Conservation (phyloP, 805 yeast species). For the Ogataea henricii region DNA sequence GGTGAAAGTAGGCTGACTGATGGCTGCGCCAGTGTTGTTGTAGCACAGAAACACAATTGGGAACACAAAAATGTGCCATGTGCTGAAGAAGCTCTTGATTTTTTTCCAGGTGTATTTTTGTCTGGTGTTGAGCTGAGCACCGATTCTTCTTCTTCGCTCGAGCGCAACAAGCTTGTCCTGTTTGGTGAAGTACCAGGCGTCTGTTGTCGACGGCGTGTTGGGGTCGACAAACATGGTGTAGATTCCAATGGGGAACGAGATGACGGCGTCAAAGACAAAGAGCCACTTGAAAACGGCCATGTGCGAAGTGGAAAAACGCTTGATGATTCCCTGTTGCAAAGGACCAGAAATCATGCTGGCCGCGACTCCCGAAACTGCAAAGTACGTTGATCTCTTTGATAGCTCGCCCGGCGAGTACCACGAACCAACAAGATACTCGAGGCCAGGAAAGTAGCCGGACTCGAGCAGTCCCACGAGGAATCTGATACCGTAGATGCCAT, state of each 20-base stretch:
- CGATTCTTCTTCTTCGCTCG: slow-evolving; percentile 44
- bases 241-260: slow-evolving; percentile 39
- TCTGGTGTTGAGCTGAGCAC: slow-evolving; percentile 47
- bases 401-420: slow-evolving; percentile 39
- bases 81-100: slow-evolving; percentile 41
- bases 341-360: slow-evolving; percentile 43
- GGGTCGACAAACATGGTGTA: slow-evolving; percentile 48
- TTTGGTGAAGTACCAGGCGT: slow-evolving; percentile 42
- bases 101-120: slow-evolving; percentile 43
- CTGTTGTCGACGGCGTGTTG: slow-evolving; percentile 47
- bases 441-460: slow-evolving; percentile 52
- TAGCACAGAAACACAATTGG: slow-evolving; percentile 42
- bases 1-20: slow-evolving; percentile 43
- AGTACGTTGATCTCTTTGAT: slow-evolving; percentile 39
- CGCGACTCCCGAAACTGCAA: slow-evolving; percentile 39
- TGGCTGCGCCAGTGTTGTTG: slow-evolving; percentile 40
- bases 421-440: slow-evolving; percentile 44
- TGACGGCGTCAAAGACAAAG: slow-evolving; percentile 48
- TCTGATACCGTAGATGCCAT: slow-evolving; percentile 36
- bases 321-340: slow-evolving; percentile 37
- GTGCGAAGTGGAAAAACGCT: slow-evolving; percentile 21
- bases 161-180: slow-evolving; percentile 43
- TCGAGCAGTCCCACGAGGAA: slow-evolving; percentile 48
- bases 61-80: slow-evolving; percentile 52
- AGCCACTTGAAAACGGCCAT: slow-evolving; percentile 46